These are phyloP conservation scores for Porodaedalea pini DNA, from an alignment of 1,284 basidiomycete species.

Conservation along the genomic window DNA sequence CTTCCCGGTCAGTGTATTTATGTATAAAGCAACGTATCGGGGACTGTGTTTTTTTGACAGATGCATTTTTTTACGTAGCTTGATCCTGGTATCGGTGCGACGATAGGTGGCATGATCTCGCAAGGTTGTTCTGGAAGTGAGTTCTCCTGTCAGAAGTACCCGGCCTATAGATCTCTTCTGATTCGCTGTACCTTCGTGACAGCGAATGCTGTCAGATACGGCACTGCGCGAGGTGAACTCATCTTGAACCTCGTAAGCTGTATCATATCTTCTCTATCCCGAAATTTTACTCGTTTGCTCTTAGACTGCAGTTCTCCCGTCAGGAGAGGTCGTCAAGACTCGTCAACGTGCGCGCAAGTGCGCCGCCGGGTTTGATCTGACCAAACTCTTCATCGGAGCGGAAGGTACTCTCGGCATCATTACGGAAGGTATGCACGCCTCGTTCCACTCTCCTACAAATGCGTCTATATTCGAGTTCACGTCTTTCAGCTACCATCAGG, in stretches of 20 bases:
- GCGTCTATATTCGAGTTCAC: slow-evolving; percentile 1
- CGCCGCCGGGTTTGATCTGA: slow-evolving; percentile 72
- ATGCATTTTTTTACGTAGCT: slow-evolving; percentile 25
- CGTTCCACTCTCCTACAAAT: neutral
- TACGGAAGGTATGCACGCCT: slow-evolving; percentile 53
- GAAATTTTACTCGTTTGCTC: neutral
- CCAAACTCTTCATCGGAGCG: slow-evolving; percentile 79
- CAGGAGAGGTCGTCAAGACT: slow-evolving; percentile 79
- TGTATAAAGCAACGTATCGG: no score
- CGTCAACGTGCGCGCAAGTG: slow-evolving; percentile 70
- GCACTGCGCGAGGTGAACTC: slow-evolving; percentile 73
- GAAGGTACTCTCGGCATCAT: slow-evolving; percentile 82
- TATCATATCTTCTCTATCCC: neutral
- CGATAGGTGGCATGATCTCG: slow-evolving; percentile 55
- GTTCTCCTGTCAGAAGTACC: slow-evolving; percentile 21
- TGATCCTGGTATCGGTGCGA: slow-evolving; percentile 39
- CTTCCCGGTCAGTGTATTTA: slow-evolving; percentile 45
- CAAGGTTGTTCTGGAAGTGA: slow-evolving; percentile 33
- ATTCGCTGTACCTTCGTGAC: slow-evolving; percentile 22
- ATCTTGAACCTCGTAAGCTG: slow-evolving; percentile 58
- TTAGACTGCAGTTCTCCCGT: slow-evolving; percentile 74
- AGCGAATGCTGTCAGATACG: slow-evolving; percentile 81
- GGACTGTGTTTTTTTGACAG: no score
- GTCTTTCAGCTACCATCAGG: slow-evolving; percentile 35
- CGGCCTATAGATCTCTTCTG: neutral